Conservation (phyloP, 768 basidiomycete genomes). For the Termitomyces heimii region DNA sequence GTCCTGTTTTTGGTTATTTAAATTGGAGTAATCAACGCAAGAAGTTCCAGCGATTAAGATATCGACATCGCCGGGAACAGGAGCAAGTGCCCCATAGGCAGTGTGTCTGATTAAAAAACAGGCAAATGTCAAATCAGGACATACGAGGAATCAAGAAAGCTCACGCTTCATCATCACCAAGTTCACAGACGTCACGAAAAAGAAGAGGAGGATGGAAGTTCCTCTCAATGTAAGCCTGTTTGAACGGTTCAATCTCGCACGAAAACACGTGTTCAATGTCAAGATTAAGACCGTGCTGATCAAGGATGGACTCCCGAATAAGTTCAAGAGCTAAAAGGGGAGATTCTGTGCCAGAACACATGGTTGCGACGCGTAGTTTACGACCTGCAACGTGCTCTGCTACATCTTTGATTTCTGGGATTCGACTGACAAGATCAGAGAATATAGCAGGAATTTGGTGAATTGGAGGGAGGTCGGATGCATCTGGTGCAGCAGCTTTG, state of each 20-base stretch:
- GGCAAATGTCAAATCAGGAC: constrained; percentile 3
- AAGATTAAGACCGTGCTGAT: constrained; percentile 58
- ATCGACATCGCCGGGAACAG: constrained; percentile 89
- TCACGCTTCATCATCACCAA: constrained; percentile 74
- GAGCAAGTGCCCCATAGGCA: constrained; percentile 81
- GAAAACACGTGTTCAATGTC: constrained; percentile 91
- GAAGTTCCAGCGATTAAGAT: constrained; percentile 91
- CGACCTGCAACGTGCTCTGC: constrained; percentile 67
- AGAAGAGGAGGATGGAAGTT: constrained; percentile 91
- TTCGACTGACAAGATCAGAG: constrained; percentile 60
- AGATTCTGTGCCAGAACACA: constrained; percentile 97
- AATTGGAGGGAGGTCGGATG: constrained; percentile 73
- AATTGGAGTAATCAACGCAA: constrained; percentile 95
- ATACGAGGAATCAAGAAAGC: constrained; percentile 16
- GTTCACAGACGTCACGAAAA: constrained; percentile 91
- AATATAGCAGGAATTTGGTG: constrained; percentile 69
- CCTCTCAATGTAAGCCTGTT: constrained; percentile 95
- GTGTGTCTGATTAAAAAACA: constrained; percentile 59
- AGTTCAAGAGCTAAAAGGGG: constrained; percentile 86
- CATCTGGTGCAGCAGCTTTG: constrained; percentile 44
- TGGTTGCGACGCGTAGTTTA: constrained; percentile 89
- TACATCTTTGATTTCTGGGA: constrained; percentile 60
- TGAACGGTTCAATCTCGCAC: constrained; percentile 96
- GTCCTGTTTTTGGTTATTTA: constrained; percentile 89
- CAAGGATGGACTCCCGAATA: constrained; percentile 69